These are phyloP conservation scores for Astrothelium macrocarpum DNA, from an alignment of 495 filamentous ascomycete species.

Conservation along the genomic window DNA sequence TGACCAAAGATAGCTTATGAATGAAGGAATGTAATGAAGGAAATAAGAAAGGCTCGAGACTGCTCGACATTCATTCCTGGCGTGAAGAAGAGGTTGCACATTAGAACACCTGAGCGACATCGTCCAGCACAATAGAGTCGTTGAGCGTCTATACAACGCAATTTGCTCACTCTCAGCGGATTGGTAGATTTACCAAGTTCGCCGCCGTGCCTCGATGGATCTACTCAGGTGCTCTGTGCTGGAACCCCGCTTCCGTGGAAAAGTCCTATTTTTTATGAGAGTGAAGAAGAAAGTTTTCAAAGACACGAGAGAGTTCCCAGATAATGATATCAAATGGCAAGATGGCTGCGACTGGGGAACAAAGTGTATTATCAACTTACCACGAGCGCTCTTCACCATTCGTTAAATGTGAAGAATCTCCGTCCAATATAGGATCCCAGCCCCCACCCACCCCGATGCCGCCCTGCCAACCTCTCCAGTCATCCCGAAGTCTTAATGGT, in stretches of 20 bases:
- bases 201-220: too few relatives aligned
- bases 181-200: too few relatives aligned
- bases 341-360: neutral
- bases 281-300: neutral
- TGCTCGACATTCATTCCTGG: too few relatives aligned
- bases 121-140: too few relatives aligned
- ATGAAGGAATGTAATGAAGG: conserved; percentile 1
- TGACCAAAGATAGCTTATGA: neutral
- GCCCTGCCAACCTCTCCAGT: conserved; percentile 41
- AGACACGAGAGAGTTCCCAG: neutral
- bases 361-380: conserved; percentile 42
- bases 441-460: conserved; percentile 65
- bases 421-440: conserved; percentile 71
- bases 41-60: conserved; percentile 10
- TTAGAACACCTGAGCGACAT: too few relatives aligned
- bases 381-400: conserved; percentile 82
- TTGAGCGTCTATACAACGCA: too few relatives aligned
- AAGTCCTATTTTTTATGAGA: too few relatives aligned
- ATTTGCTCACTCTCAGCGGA: too few relatives aligned
- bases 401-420: conserved; percentile 70
- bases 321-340: neutral
- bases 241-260: too few relatives aligned
- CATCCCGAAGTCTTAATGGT: conserved; percentile 4
- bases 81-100: too few relatives aligned
- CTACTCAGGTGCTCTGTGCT: too few relatives aligned